phyloP scores from a whole-genome alignment of 495 filamentous ascomycete genomes.

The Durotheca rogersii region DNA sequence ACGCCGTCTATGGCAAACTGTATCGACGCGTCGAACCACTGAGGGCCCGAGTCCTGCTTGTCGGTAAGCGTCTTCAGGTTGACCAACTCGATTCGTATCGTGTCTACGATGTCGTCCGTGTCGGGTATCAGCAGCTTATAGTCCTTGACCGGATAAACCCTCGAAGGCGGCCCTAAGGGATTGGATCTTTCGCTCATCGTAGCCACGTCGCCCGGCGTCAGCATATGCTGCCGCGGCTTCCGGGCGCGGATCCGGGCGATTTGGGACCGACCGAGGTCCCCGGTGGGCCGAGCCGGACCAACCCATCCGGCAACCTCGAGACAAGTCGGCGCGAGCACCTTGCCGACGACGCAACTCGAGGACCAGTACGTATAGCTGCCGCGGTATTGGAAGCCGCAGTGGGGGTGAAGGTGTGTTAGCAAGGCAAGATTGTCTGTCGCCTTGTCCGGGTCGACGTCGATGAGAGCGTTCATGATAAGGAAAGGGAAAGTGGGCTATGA shows the following conservation, averaged over 20 bases:
- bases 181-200: conserved; percentile 62
- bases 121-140: conserved; percentile 58
- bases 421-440: conserved; percentile 60
- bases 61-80: conserved; percentile 44
- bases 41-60: conserved; percentile 35
- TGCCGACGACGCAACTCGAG: conserved; percentile 65
- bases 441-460: conserved; percentile 65
- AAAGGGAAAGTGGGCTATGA: conserved; percentile 59
- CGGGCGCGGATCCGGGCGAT: conserved; percentile 61
- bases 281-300: conserved; percentile 62
- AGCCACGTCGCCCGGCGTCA: conserved; percentile 55
- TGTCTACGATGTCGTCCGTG: conserved; percentile 55
- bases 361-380: conserved; percentile 70
- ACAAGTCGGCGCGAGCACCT: conserved; percentile 75
- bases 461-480: conserved; percentile 70
- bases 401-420: conserved; percentile 60
- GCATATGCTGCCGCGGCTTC: conserved; percentile 41
- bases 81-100: conserved; percentile 65
- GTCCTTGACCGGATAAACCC: conserved; percentile 60
- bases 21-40: conserved; percentile 62
- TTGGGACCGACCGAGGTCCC: conserved; percentile 61
- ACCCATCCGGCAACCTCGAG: conserved; percentile 68
- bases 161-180: conserved; percentile 60
- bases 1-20: conserved; percentile 66
- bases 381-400: conserved; percentile 71